Percentiles rank a stretch among this genome's conserved stretches.
phyloP scores from a whole-genome alignment of 176 grass and related monocot species.

The Coix lacrymajobi region DNA sequence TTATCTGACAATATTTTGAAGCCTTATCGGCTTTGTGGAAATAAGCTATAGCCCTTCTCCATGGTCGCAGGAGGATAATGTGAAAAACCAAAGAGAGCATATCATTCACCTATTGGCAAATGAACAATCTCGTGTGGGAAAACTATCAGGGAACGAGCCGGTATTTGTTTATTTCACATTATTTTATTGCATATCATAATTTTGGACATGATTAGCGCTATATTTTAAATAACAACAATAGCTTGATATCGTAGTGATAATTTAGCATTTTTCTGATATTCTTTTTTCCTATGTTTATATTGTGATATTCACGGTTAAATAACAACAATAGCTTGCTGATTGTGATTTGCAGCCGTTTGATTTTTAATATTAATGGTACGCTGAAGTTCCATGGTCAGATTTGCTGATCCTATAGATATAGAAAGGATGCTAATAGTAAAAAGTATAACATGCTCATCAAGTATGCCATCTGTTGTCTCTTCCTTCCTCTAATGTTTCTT shows the following conservation, averaged over 20 bases:
- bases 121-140: constrained; percentile 78
- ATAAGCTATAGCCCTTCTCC: background rate
- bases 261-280: background rate
- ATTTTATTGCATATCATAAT: background rate
- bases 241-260: background rate
- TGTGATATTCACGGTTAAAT: background rate
- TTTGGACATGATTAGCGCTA: background rate
- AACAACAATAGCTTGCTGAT: too few species aligned
- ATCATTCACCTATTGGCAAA: constrained; percentile 90
- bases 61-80: constrained; percentile 72
- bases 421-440: background rate
- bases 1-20: constrained; percentile 6
- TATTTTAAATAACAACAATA: background rate
- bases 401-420: background rate
- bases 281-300: background rate
- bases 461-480: background rate
- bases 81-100: constrained; percentile 85
- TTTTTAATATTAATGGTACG: background rate
- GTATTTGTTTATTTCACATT: constrained; percentile 37
- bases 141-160: constrained; percentile 60
- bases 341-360: background rate
- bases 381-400: background rate
- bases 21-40: background rate
- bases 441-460: background rate
- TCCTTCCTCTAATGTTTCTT: background rate